Conservation (phyloP, 331 rosid species). For the Quercus phellos region DNA sequence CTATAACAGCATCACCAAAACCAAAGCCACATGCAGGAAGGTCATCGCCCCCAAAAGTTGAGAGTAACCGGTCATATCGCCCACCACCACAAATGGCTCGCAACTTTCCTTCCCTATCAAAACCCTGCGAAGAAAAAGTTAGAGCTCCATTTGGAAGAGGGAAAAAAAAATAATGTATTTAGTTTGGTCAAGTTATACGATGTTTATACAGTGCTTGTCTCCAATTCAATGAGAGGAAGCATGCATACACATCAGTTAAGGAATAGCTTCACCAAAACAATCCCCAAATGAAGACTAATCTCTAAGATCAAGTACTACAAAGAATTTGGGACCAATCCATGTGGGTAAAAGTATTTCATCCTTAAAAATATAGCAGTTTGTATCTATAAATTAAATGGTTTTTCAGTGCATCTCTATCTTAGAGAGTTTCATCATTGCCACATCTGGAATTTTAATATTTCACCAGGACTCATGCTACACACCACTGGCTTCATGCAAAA, state of each 20-base stretch:
- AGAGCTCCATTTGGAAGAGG: conserved; percentile 14
- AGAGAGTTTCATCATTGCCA: neutral
- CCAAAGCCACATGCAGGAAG: conserved; percentile 96
- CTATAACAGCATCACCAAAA: conserved; percentile 95
- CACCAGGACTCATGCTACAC: neutral
- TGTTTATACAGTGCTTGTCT: conserved; percentile 9
- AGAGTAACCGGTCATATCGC: conserved; percentile 79
- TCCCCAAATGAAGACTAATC: neutral
- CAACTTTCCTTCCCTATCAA: conserved; percentile 87
- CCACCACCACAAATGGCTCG: conserved; percentile 99
- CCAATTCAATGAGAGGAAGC: conserved; percentile 3
- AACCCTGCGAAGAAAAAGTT: conserved; percentile 53
- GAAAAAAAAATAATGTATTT: neutral
- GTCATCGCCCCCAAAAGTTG: conserved; percentile 91
- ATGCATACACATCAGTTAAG: neutral
- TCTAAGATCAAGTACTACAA: neutral
- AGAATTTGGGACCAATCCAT: neutral
- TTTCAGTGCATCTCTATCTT: neutral
- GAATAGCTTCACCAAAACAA: neutral
- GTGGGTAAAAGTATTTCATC: neutral
- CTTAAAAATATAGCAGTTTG: neutral
- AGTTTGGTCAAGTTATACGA: conserved; percentile 11
- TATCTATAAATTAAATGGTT: neutral
- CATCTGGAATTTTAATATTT: neutral
- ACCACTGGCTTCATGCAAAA: conserved; percentile 8